Evolutionary conservation across 306 rosid species (phyloP).

Genomic region (Gastrolobium bilobum): DNA sequence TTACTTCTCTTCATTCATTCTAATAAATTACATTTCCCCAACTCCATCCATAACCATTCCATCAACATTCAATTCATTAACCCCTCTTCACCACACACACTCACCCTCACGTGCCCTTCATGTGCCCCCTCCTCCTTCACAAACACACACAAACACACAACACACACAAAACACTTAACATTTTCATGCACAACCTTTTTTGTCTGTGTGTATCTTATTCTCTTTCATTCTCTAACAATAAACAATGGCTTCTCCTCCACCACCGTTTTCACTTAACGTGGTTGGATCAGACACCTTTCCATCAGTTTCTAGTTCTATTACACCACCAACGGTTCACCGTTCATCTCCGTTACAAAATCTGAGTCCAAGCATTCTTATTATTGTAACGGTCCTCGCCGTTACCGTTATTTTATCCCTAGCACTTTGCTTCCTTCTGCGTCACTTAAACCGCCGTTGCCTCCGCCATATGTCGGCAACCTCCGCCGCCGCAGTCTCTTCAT

Average conservation of each 20-base stretch:
- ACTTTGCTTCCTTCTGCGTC: conserved; percentile 74
- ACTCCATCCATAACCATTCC: conserved; percentile 32
- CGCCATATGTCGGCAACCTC: conserved; percentile 52
- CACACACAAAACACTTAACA: neutral
- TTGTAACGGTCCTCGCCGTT: conserved; percentile 59
- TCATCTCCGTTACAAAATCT: conserved; percentile 50
- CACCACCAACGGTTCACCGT: conserved; percentile 39
- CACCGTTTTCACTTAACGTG: conserved; percentile 48
- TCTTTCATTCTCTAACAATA: neutral
- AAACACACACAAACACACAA: neutral
- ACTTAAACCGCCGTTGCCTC: conserved; percentile 72
- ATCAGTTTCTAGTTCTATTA: neutral
- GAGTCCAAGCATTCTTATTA: conserved; percentile 69
- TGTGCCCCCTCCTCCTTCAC: conserved; percentile 18
- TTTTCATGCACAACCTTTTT: conserved; percentile 16
- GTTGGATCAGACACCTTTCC: conserved; percentile 52
- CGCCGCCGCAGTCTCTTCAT: conserved; percentile 9
- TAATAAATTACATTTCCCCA: conserved; percentile 39
- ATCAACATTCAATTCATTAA: conserved; percentile 41
- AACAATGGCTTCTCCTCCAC: conserved; percentile 55
- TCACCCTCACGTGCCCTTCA: conserved; percentile 43
- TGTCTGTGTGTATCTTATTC: neutral
- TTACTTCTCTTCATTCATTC: conserved; percentile 39
- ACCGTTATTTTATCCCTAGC: conserved; percentile 63
- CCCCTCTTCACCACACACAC: neutral